Percentiles rank a stretch among this genome's conserved stretches.
phyloP scores from a whole-genome alignment of 345 rosid species.

The Lumnitzera racemosa region DNA sequence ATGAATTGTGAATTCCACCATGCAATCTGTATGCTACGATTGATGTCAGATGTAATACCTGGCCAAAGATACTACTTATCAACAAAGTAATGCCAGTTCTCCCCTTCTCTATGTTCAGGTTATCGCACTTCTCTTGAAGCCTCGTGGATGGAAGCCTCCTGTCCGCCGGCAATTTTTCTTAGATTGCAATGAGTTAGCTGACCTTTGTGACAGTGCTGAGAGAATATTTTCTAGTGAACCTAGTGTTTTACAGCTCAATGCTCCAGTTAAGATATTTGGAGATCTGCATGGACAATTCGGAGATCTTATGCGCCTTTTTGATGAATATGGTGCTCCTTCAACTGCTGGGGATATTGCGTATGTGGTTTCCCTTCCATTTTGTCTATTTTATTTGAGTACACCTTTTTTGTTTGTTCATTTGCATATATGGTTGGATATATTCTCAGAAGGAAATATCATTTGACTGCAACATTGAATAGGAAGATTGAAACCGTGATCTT shows the following conservation, averaged over 20 bases:
- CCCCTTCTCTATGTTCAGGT: constrained; percentile 34
- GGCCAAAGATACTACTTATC: background rate
- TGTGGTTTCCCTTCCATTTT: constrained; percentile 18
- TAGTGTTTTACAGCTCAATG: constrained; percentile 78
- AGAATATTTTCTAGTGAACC: constrained; percentile 79
- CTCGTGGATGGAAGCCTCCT: constrained; percentile 98
- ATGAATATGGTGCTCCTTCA: constrained; percentile 96
- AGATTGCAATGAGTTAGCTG: constrained; percentile 95
- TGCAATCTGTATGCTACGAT: too few relatives aligned
- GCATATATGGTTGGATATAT: too few relatives aligned
- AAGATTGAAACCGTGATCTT: too few relatives aligned
- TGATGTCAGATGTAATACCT: background rate
- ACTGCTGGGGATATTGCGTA: constrained; percentile 99
- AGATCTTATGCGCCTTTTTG: constrained; percentile 98
- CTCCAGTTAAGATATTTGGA: constrained; percentile 93
- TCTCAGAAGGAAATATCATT: too few relatives aligned
- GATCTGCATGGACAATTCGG: constrained; percentile 99
- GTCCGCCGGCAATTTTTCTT: constrained; percentile 89
- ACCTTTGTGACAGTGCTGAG: constrained; percentile 87
- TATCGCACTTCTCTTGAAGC: constrained; percentile 80
- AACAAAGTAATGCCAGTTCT: background rate
- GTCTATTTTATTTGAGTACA: background rate
- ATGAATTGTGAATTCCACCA: too few relatives aligned
- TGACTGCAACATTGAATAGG: too few relatives aligned
- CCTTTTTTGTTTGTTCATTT: too few relatives aligned